A percentile compares a stretch with the other conserved stretches of the same genome.
Conservation (phyloP, 2,329 filamentous ascomycete species). For the Ceratocystis variospora region DNA sequence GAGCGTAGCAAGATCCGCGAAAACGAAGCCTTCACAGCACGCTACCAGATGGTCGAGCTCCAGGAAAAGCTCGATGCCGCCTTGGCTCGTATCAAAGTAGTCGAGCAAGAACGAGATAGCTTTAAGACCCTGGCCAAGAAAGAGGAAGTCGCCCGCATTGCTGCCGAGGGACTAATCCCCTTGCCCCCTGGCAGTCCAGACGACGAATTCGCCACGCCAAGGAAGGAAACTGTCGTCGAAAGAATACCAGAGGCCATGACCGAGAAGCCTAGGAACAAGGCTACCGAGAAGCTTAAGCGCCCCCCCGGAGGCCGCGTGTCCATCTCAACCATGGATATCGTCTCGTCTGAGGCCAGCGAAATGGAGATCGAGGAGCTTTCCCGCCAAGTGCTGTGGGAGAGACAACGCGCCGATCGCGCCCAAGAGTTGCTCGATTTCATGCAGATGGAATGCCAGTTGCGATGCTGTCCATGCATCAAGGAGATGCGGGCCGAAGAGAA, state of each 20-base stretch:
- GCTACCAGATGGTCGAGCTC: conserved; percentile 49
- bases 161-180: conserved; percentile 56
- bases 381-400: conserved; percentile 41
- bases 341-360: conserved; percentile 42
- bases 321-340: conserved; percentile 36
- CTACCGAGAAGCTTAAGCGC: conserved; percentile 22
- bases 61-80: conserved; percentile 55
- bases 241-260: conserved; percentile 20
- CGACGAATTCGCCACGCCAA: conserved; percentile 50
- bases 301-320: conserved; percentile 28
- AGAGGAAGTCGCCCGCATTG: conserved; percentile 58
- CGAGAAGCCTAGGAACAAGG: conserved; percentile 21
- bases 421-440: conserved; percentile 64
- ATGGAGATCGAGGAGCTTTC: conserved; percentile 45
- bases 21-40: conserved; percentile 54
- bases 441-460: conserved; percentile 58
- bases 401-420: conserved; percentile 52
- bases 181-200: conserved; percentile 42
- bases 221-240: conserved; percentile 27
- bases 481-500: conserved; percentile 14
- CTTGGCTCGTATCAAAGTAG: conserved; percentile 46
- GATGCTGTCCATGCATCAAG: conserved; percentile 39
- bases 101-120: conserved; percentile 62
- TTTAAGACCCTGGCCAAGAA: conserved; percentile 59
- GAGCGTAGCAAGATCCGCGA: conserved; percentile 47